These are phyloP conservation scores for Aureobasidium sp. DNA, from an alignment of 2,329 filamentous ascomycete genomes.

Conservation along the genomic window DNA sequence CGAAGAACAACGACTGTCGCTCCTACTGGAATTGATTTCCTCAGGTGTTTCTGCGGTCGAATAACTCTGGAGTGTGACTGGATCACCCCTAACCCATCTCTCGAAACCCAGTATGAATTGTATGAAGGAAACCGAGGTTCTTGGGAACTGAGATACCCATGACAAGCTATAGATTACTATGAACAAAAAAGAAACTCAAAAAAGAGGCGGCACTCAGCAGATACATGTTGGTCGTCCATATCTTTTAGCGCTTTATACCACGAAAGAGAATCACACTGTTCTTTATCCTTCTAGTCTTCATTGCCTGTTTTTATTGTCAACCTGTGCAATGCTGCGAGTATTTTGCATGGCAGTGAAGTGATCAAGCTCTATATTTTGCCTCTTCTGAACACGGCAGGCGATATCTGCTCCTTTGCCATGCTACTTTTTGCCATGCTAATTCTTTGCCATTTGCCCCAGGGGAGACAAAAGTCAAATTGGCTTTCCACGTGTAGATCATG, in stretches of 20 bases:
- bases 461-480: too few species aligned
- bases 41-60: too few species aligned
- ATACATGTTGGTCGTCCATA: neutral
- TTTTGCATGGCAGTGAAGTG: too few species aligned
- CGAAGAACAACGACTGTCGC: neutral
- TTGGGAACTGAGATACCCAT: too few species aligned
- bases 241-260: neutral
- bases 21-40: neutral
- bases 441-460: too few species aligned
- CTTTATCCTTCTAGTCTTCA: neutral
- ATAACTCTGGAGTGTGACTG: neutral
- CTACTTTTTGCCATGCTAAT: too few species aligned
- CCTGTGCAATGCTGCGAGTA: neutral
- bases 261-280: neutral
- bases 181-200: neutral
- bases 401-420: too few species aligned
- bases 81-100: neutral
- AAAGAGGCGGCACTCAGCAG: neutral
- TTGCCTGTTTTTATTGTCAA: neutral
- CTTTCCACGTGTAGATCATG: too few species aligned
- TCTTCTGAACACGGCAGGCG: too few species aligned
- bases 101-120: neutral
- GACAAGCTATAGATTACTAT: neutral
- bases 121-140: neutral
- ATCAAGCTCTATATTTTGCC: too few species aligned